Percentiles rank a stretch among this genome's conserved stretches.
phyloP scores from a whole-genome alignment of 345 rosid genomes.

The Syzygium grande region DNA sequence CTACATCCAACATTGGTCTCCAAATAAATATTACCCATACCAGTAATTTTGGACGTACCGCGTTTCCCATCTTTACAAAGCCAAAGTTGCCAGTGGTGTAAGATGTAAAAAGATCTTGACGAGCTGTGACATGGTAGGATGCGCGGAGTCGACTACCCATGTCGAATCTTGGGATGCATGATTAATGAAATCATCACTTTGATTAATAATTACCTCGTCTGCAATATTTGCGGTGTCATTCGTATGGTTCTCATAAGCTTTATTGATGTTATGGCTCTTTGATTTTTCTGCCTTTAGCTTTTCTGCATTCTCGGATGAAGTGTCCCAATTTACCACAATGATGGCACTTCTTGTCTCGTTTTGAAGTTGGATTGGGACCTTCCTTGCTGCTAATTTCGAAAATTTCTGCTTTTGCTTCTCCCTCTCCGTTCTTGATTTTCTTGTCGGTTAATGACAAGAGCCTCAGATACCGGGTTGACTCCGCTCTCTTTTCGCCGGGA shows the following conservation, averaged over 20 bases:
- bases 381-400: not conserved
- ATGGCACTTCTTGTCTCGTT: not conserved
- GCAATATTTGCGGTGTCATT: not conserved
- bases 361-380: not conserved
- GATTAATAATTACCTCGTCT: not conserved
- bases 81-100: not conserved
- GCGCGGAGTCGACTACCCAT: not conserved
- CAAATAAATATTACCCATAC: too few species aligned
- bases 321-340: not conserved
- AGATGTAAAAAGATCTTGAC: not conserved
- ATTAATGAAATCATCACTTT: too few species aligned
- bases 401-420: not conserved
- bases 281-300: not conserved
- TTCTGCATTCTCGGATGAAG: not conserved
- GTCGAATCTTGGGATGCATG: not conserved
- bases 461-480: too few species aligned
- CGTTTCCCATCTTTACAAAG: not conserved
- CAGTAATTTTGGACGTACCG: too few species aligned
- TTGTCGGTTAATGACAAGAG: not conserved
- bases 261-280: not conserved
- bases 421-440: not conserved
- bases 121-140: too few species aligned
- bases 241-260: not conserved
- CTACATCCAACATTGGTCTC: not conserved
- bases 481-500: not conserved